phyloP scores from a whole-genome alignment of 345 rosid genomes.

The Ricinus communis region DNA sequence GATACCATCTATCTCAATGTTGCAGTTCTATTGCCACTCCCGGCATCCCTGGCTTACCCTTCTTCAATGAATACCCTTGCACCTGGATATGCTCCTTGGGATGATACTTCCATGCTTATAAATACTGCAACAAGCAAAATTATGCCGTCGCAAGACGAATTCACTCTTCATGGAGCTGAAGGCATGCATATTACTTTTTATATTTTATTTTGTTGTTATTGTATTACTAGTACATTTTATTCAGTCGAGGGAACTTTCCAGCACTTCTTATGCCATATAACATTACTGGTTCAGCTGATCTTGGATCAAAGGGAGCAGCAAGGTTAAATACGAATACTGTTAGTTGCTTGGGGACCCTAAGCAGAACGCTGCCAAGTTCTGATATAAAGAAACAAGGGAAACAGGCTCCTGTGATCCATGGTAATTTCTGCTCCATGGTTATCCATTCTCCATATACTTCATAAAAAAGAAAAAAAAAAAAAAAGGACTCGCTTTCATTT shows the following conservation, averaged over 20 bases:
- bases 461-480: conserved; percentile 7
- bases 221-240: conserved; percentile 28
- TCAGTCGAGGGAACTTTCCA: conserved; percentile 47
- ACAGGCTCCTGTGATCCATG: conserved; percentile 56
- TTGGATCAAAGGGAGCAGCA: conserved; percentile 71
- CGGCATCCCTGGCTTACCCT: conserved; percentile 57
- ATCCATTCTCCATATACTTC: conserved; percentile 7
- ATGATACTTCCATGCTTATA: conserved; percentile 57
- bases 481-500: conserved; percentile 16
- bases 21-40: conserved; percentile 58
- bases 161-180: conserved; percentile 49
- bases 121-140: conserved; percentile 40
- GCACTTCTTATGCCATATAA: conserved; percentile 63
- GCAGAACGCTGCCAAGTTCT: conserved; percentile 42
- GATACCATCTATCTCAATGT: conserved; percentile 17
- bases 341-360: conserved; percentile 50
- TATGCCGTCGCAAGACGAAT: conserved; percentile 53
- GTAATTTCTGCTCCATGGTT: conserved; percentile 37
- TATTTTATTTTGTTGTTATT: conserved; percentile 26
- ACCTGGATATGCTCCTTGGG: conserved; percentile 62
- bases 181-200: conserved; percentile 47
- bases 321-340: conserved; percentile 47
- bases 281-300: conserved; percentile 92
- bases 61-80: conserved; percentile 37
- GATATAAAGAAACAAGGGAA: conserved; percentile 46